Percentiles rank a stretch among this genome's conserved stretches.
These are phyloP conservation scores for Helenozyma baotianmanensis DNA, from an alignment of 805 yeast species.

Conservation along the genomic window DNA sequence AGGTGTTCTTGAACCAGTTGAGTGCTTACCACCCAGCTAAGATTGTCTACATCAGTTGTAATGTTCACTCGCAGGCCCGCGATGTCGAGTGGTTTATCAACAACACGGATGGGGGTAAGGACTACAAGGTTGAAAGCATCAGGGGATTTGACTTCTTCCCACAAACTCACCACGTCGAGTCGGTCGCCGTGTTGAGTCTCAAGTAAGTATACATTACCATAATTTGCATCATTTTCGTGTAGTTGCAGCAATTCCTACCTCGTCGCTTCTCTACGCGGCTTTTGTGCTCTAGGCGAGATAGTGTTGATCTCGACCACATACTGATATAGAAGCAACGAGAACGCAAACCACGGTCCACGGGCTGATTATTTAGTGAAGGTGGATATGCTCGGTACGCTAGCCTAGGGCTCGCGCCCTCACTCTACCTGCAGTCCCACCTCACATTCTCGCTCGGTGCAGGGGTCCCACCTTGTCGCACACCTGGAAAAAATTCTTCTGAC, in stretches of 20 bases:
- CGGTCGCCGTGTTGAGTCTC: constrained; percentile 64
- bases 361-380: too few relatives aligned
- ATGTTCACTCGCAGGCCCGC: constrained; percentile 96
- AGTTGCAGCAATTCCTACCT: constrained; percentile 2
- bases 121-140: constrained; percentile 72
- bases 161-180: constrained; percentile 88
- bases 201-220: too few relatives aligned
- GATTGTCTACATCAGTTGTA: constrained; percentile 93
- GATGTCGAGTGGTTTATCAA: constrained; percentile 80
- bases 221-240: constrained; percentile 1
- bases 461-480: neutral
- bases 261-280: too few relatives aligned
- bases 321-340: too few relatives aligned
- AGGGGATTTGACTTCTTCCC: constrained; percentile 97
- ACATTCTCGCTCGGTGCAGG: too few relatives aligned
- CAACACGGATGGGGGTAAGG: constrained; percentile 55
- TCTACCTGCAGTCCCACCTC: too few relatives aligned
- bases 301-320: too few relatives aligned
- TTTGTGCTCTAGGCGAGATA: too few relatives aligned
- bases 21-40: constrained; percentile 78
- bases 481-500: constrained; percentile 13
- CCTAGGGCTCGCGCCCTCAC: too few relatives aligned
- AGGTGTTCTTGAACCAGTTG: constrained; percentile 77
- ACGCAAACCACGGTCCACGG: too few relatives aligned
- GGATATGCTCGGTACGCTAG: too few relatives aligned